Evolutionary conservation across 768 basidiomycete genomes (phyloP).

Genomic region (Kwoniella bestiolae): DNA sequence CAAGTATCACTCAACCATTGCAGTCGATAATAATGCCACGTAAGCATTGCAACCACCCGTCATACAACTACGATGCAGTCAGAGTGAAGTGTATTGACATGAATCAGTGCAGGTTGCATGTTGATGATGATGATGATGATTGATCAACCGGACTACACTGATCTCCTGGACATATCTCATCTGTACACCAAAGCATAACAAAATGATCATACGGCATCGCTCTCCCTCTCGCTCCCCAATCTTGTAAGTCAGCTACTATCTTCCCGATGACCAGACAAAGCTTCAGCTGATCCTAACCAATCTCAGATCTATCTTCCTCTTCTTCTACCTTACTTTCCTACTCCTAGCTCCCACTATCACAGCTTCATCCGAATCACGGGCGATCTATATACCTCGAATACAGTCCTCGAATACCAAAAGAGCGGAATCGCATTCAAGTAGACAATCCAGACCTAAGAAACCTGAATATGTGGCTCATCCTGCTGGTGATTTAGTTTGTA

Average conservation of each 20-base stretch:
- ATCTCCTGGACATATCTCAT: not conserved
- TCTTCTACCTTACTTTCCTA: not conserved
- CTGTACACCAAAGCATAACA: not conserved
- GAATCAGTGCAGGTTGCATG: not conserved
- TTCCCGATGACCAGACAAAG: not conserved
- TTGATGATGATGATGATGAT: not conserved
- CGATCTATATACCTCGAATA: not conserved
- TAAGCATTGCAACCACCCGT: no score
- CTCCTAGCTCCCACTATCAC: not conserved
- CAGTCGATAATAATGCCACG: not conserved
- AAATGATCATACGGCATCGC: not conserved
- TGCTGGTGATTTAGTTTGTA: conserved; percentile 53
- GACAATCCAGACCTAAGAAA: conserved; percentile 2
- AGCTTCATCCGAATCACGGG: not conserved
- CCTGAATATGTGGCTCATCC: conserved; percentile 42
- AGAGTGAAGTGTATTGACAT: no score
- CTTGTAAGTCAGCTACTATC: not conserved
- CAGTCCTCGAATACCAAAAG: not conserved
- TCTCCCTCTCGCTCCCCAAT: no score
- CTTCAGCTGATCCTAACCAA: not conserved
- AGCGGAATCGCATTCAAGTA: not conserved
- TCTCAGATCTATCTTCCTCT: conserved; percentile 1
- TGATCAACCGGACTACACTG: not conserved
- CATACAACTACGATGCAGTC: no score
- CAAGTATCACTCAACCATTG: no score